Base-by-base conservation (phyloP, 2,329 filamentous ascomycete genomes). In the Venturia nashicola region DNA sequence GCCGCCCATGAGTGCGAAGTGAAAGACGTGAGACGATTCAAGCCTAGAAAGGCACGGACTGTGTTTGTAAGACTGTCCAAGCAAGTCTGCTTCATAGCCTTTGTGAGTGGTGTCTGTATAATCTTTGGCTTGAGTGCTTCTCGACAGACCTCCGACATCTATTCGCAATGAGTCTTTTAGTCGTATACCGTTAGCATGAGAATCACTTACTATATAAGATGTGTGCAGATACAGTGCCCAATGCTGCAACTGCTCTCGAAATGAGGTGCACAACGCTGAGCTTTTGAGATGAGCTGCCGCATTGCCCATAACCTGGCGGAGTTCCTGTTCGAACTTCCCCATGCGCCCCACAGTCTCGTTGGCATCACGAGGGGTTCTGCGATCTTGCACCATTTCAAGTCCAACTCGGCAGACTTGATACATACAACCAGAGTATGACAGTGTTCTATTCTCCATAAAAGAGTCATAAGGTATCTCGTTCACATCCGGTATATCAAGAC, bases 201-300 rank as follows among this genome's bases (percentile, higher is more conserved):
- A 7, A 12, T 57, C 12, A 9, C 51, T 36, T 36, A 57, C 51
- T 65, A 85, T 80, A 71, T 86, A 86, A 8, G 82, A 85, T 23
- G 82, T 81, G 69, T 86, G 84, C 4, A 86, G 73, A 68, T 85
- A 84, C 5, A 86, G 70, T 0, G 81, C 82, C 72, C 84, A 82
- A 66, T 84, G 80, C 70, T 86, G 82, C 2, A 86, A 72, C 66
- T 84, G 83, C 66, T 86, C 79, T 54, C 75, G 72, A 67, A 77
- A 76, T 0, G 77, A 76, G 8, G 73, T 74, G 67, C 79, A 81
- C 71, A 77, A 69, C 68, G 77, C 62, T 57, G 78, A 78, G 64
- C 85, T 82, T 64, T 83, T 81, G 18, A 86, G 74, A 67, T 84
- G 80, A 18, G 82, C 80, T 39, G 78, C 78, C 6, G 81, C 82